Percentiles rank a stretch among this genome's conserved stretches.
Conservation (phyloP, 75 land plant species). For the Chamaecyparis obtusa region DNA sequence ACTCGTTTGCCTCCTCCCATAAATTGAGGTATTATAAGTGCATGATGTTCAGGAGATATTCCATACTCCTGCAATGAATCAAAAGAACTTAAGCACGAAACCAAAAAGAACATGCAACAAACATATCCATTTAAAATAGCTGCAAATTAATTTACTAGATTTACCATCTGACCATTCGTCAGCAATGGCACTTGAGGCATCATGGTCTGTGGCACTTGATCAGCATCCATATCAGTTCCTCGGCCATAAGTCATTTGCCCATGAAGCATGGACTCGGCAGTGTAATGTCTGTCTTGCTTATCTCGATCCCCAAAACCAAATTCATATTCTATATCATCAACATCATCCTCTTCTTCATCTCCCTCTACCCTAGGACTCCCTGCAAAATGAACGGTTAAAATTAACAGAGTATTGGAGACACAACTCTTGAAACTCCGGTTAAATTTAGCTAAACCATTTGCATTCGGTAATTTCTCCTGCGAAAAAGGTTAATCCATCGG, state of each 20-base stretch:
- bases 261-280: slow-evolving; percentile 49
- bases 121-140: background rate
- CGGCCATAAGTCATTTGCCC: slow-evolving; percentile 60
- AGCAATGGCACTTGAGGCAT: slow-evolving; percentile 59
- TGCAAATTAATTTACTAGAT: background rate
- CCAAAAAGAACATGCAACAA: background rate
- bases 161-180: slow-evolving; percentile 82
- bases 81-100: slow-evolving; percentile 1
- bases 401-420: slow-evolving; percentile 4
- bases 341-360: slow-evolving; percentile 93
- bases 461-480: background rate
- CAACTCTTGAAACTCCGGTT: background rate
- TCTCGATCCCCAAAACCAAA: slow-evolving; percentile 45
- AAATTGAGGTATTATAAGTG: slow-evolving; percentile 71
- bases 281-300: slow-evolving; percentile 35
- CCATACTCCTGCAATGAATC: slow-evolving; percentile 43
- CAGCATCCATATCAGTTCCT: slow-evolving; percentile 33
- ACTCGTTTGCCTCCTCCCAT: slow-evolving; percentile 58
- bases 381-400: slow-evolving; percentile 19
- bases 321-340: slow-evolving; percentile 89
- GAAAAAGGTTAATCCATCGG: background rate
- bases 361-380: slow-evolving; percentile 89
- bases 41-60: slow-evolving; percentile 79
- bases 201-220: slow-evolving; percentile 21
- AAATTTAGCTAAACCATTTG: background rate